These are phyloP conservation scores for Colletotrichum sp. DNA, from an alignment of 2,329 filamentous ascomycete species.

Conservation along the genomic window DNA sequence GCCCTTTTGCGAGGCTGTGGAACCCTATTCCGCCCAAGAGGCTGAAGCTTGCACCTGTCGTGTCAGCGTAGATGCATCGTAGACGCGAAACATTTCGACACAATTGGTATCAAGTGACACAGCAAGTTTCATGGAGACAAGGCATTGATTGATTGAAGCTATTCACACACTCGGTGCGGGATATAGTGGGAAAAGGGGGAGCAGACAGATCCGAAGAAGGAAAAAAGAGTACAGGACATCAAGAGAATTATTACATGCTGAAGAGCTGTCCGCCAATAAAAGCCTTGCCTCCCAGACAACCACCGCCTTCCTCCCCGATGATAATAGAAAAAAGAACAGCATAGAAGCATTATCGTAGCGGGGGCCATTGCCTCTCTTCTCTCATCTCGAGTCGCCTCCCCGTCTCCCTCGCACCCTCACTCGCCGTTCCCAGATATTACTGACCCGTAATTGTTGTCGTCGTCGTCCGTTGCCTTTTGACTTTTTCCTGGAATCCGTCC, in stretches of 20 bases:
- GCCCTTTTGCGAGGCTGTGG: background rate
- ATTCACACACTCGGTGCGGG: conserved; percentile 17
- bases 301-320: conserved; percentile 22
- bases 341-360: conserved; percentile 26
- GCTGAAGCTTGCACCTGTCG: background rate
- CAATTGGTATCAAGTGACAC: background rate
- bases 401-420: background rate
- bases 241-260: conserved; percentile 56
- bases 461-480: background rate
- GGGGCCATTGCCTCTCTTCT: conserved; percentile 11
- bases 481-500: background rate
- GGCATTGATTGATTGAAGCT: conserved; percentile 7
- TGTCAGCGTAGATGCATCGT: background rate
- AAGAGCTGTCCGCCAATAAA: conserved; percentile 37
- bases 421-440: conserved; percentile 1
- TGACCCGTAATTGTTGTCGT: background rate
- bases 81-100: background rate
- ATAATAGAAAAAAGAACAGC: conserved; percentile 12
- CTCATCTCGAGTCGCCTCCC: conserved; percentile 2
- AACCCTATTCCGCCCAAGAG: background rate
- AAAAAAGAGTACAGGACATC: conserved; percentile 41
- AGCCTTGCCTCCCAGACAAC: conserved; percentile 32
- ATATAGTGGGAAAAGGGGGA: conserved; percentile 21
- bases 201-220: conserved; percentile 27
- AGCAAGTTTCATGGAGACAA: background rate